These are phyloP conservation scores for Hypoxylon cercidicola DNA, from an alignment of 495 filamentous ascomycete genomes.

Conservation along the genomic window DNA sequence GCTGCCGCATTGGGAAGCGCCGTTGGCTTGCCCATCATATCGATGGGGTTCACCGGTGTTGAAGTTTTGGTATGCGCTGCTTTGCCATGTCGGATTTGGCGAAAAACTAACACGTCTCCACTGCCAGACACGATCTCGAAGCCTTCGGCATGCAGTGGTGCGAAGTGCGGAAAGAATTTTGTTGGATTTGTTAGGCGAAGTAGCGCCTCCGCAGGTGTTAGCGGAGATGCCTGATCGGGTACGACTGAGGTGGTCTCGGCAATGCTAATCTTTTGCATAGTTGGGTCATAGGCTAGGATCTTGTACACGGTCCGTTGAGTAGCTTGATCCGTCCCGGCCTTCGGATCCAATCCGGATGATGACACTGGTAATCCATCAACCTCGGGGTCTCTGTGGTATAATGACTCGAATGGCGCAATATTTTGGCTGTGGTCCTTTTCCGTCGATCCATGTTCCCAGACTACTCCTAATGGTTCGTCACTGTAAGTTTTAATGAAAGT, in stretches of 20 bases:
- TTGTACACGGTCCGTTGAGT: slow-evolving; percentile 67
- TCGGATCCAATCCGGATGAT: slow-evolving; percentile 8
- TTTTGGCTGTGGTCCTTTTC: slow-evolving; percentile 12
- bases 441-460: slow-evolving; percentile 5
- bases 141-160: slow-evolving; percentile 69
- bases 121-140: slow-evolving; percentile 79
- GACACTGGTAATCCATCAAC: slow-evolving; percentile 36
- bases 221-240: slow-evolving; percentile 52
- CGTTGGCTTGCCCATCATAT: slow-evolving; percentile 59
- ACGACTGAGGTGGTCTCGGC: slow-evolving; percentile 72
- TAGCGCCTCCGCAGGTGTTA: slow-evolving; percentile 70
- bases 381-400: slow-evolving; percentile 38
- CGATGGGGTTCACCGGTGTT: slow-evolving; percentile 62
- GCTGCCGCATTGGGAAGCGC: slow-evolving; percentile 56
- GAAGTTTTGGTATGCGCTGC: slow-evolving; percentile 25
- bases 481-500: slow-evolving; percentile 44
- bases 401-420: slow-evolving; percentile 22
- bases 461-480: slow-evolving; percentile 22
- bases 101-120: slow-evolving; percentile 77
- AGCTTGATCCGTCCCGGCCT: slow-evolving; percentile 18
- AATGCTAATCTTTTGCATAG: slow-evolving; percentile 66
- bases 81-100: slow-evolving; percentile 59
- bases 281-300: slow-evolving; percentile 76
- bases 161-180: slow-evolving; percentile 77
- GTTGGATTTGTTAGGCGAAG: slow-evolving; percentile 74